These are phyloP conservation scores for Actinidia arguta DNA, from an alignment of 179 eudicot species.

Conservation along the genomic window DNA sequence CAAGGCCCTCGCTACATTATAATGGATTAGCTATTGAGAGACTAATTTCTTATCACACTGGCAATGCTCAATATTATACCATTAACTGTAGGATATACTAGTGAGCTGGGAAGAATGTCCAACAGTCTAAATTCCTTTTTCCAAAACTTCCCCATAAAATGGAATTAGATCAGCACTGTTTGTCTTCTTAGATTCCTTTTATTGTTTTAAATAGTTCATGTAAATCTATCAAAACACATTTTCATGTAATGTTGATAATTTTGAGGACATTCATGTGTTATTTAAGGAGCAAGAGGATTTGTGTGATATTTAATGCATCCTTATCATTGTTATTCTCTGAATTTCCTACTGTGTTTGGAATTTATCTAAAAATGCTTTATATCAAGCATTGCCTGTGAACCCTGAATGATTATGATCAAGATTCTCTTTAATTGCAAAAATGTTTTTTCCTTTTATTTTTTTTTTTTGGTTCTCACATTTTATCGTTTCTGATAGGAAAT, in stretches of 20 bases:
- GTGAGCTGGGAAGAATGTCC: background rate
- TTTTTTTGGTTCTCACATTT: constrained; percentile 19
- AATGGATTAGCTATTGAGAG: no score
- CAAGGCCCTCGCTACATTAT: no score
- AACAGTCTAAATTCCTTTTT: background rate
- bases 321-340: background rate
- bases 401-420: background rate
- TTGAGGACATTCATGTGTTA: background rate
- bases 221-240: background rate
- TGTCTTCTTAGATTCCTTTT: background rate
- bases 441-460: background rate
- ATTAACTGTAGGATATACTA: no score
- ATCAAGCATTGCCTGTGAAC: constrained; percentile 1
- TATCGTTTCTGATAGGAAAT: constrained; percentile 45
- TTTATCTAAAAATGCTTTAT: background rate
- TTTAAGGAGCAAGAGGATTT: background rate
- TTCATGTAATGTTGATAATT: background rate
- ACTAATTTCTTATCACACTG: no score
- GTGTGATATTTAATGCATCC: background rate
- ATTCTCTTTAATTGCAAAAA: constrained; percentile 18
- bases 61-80: no score
- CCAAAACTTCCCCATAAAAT: background rate
- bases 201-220: background rate
- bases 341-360: background rate
- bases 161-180: background rate